Evolutionary conservation across 2,329 filamentous ascomycete genomes (phyloP).

Genomic region (Akanthomyces muscarius): DNA sequence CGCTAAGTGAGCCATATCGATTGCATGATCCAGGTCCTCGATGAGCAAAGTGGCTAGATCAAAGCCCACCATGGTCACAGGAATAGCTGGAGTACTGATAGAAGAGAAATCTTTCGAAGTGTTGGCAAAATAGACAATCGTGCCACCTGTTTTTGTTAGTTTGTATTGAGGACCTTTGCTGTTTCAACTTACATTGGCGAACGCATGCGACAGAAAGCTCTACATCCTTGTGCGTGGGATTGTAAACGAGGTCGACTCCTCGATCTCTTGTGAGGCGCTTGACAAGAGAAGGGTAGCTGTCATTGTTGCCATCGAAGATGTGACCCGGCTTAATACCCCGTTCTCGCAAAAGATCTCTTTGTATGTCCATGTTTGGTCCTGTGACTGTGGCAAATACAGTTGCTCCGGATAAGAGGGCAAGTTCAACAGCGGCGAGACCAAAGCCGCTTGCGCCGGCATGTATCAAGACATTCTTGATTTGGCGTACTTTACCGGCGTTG

Average conservation of each 20-base stretch:
- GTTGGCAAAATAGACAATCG: conserved; percentile 30
- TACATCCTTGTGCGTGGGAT: conserved; percentile 37
- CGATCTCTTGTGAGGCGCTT: conserved; percentile 29
- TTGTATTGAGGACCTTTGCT: conserved; percentile 17
- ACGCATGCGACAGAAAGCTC: conserved; percentile 33
- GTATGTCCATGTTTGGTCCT: conserved; percentile 26
- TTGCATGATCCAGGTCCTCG: conserved; percentile 31
- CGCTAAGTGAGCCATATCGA: conserved; percentile 26
- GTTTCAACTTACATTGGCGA: conserved; percentile 30
- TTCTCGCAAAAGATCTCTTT: conserved; percentile 34
- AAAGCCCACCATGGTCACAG: conserved; percentile 30
- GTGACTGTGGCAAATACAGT: conserved; percentile 41
- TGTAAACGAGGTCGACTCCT: conserved; percentile 43
- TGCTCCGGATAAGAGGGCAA: conserved; percentile 36
- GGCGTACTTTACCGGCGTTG: conserved; percentile 27
- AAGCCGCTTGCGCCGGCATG: conserved; percentile 41
- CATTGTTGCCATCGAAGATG: conserved; percentile 37
- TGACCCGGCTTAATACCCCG: conserved; percentile 32
- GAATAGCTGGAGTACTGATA: conserved; percentile 17
- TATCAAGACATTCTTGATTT: conserved; percentile 37
- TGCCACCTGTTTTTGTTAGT: conserved; percentile 26
- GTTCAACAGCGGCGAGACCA: conserved; percentile 41
- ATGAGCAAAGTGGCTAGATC: conserved; percentile 31
- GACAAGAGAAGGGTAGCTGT: conserved; percentile 32
- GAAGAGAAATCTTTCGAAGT: conserved; percentile 20